phyloP scores from a whole-genome alignment of 1,284 basidiomycete species.

The Phenoliferia sp. region DNA sequence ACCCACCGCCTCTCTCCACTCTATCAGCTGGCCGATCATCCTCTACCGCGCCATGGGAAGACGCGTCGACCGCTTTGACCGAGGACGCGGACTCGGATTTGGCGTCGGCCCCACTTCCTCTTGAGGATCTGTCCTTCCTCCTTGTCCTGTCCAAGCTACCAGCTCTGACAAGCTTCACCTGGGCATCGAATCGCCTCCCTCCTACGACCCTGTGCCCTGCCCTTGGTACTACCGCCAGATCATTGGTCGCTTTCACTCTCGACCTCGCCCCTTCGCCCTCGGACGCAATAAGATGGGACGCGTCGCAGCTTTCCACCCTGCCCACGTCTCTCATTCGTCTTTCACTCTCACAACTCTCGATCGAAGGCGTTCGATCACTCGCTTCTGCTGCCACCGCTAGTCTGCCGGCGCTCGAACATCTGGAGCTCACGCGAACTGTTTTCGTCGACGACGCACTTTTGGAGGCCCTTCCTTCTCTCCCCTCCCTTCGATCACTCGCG shows the following conservation, averaged over 20 bases:
- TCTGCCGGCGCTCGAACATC: constrained; percentile 16
- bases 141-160: constrained; percentile 11
- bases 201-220: constrained; percentile 21
- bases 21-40: too few relatives aligned
- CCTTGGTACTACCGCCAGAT: constrained; percentile 7
- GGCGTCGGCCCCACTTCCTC: not conserved
- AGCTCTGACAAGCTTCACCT: constrained; percentile 17
- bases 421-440: constrained; percentile 19
- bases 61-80: not conserved
- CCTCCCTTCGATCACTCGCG: constrained; percentile 5
- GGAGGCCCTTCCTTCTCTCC: constrained; percentile 1
- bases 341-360: constrained; percentile 19
- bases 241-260: constrained; percentile 15
- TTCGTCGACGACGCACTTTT: constrained; percentile 28
- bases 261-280: constrained; percentile 8
- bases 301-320: constrained; percentile 15
- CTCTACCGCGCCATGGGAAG: not conserved
- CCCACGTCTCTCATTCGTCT: constrained; percentile 8
- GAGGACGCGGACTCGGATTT: not conserved
- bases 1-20: too few relatives aligned
- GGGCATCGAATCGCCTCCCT: constrained; percentile 18
- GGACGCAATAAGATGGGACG: constrained; percentile 20
- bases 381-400: not conserved
- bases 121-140: constrained; percentile 16
- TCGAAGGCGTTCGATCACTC: constrained; percentile 10